phyloP scores from a whole-genome alignment of 352 stramenopile genomes.

The Pythium plurisporium region DNA sequence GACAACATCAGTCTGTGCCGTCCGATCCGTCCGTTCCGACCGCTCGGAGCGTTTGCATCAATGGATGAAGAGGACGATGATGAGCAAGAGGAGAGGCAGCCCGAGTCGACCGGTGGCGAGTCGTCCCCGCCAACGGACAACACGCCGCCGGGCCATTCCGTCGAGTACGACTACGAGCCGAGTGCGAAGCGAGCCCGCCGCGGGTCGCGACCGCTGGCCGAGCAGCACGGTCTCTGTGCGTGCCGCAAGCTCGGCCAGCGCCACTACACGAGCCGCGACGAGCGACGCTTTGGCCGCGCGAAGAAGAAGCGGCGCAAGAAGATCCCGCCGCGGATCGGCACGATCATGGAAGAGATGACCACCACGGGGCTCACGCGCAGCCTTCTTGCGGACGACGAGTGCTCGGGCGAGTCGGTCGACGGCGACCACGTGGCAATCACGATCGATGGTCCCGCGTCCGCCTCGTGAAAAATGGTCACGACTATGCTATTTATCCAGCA shows the following conservation, averaged over 20 bases:
- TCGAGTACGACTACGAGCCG: constrained; percentile 23
- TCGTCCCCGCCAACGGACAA: too few relatives aligned
- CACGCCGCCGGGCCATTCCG: too few relatives aligned
- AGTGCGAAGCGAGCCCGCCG: constrained; percentile 18
- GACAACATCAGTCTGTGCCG: too few relatives aligned
- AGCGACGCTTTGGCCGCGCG: background rate
- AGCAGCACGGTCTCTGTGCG: constrained; percentile 25
- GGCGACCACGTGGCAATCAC: constrained; percentile 11
- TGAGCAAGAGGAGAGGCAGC: too few relatives aligned
- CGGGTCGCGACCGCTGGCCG: background rate
- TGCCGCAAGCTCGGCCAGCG: constrained; percentile 39
- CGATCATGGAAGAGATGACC: constrained; percentile 17
- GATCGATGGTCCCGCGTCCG: constrained; percentile 1
- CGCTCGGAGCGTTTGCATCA: too few relatives aligned
- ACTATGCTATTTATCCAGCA: too few relatives aligned
- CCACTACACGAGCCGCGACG: background rate
- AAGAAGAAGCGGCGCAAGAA: constrained; percentile 3
- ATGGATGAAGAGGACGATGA: too few relatives aligned
- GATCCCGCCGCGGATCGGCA: background rate
- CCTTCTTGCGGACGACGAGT: constrained; percentile 12
- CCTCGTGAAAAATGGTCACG: background rate
- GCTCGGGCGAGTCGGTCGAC: background rate
- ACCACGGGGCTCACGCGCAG: constrained; percentile 11
- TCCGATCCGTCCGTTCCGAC: too few relatives aligned
- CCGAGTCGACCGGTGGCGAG: too few relatives aligned